Percentiles rank a stretch among this genome's conserved stretches.
Evolutionary conservation across 768 basidiomycete genomes (phyloP).

Genomic region (Macrolepiota dolichaula): DNA sequence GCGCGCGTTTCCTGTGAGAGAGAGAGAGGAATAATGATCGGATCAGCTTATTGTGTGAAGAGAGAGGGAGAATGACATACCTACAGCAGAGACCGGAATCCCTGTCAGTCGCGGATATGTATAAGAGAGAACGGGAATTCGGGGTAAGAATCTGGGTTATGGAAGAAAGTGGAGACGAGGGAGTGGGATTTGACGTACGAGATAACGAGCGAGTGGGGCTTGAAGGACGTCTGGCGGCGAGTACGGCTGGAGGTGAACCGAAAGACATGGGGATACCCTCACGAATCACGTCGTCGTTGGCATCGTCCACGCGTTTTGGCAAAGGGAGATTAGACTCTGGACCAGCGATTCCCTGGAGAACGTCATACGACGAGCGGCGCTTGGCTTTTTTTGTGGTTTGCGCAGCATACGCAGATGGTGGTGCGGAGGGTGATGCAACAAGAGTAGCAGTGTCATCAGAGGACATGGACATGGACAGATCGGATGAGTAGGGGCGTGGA

Average conservation of each 20-base stretch:
- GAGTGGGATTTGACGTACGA: conserved; percentile 50
- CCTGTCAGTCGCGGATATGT: conserved; percentile 34
- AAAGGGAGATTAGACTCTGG: conserved; percentile 75
- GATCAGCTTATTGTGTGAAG: neutral
- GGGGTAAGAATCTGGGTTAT: conserved; percentile 11
- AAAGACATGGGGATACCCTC: conserved; percentile 74
- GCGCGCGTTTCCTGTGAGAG: conserved; percentile 69
- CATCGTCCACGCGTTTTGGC: conserved; percentile 50
- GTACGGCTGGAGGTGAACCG: conserved; percentile 33
- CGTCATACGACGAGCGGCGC: conserved; percentile 70
- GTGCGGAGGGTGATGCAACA: conserved; percentile 17
- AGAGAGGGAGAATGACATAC: conserved; percentile 34
- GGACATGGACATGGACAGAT: conserved; percentile 11
- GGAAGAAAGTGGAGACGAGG: conserved; percentile 12
- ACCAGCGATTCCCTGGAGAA: conserved; percentile 67
- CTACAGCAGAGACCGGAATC: conserved; percentile 75
- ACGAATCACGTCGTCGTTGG: conserved; percentile 40
- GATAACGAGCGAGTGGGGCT: conserved; percentile 80
- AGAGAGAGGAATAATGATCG: conserved; percentile 15
- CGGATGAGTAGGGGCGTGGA: conserved; percentile 55
- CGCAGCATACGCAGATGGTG: conserved; percentile 29
- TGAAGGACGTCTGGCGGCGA: conserved; percentile 46
- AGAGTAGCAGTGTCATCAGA: conserved; percentile 14
- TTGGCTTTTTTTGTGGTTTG: conserved; percentile 44
- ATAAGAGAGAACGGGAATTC: conserved; percentile 15